These are phyloP conservation scores for Spathaspora gorwiae DNA, from an alignment of 805 yeast genomes.

Conservation along the genomic window DNA sequence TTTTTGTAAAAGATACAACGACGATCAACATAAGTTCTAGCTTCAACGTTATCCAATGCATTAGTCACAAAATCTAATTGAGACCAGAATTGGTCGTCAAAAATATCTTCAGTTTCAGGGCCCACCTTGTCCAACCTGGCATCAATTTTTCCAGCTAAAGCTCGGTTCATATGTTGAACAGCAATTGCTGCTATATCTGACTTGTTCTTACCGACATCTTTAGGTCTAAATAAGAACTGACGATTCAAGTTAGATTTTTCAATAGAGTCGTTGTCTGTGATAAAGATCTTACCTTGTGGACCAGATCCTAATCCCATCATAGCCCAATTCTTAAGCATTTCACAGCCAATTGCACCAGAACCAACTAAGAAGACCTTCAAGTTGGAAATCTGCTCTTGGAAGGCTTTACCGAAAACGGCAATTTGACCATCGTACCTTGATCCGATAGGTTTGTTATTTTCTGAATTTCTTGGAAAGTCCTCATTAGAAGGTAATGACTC, in stretches of 20 bases:
- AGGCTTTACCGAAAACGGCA: conserved; percentile 84
- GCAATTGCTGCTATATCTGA: conserved; percentile 89
- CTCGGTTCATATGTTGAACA: conserved; percentile 81
- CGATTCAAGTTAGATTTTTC: conserved; percentile 95
- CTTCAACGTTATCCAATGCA: conserved; percentile 96
- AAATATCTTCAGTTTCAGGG: conserved; percentile 82
- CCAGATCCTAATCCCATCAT: conserved; percentile 94
- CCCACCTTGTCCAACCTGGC: conserved; percentile 86
- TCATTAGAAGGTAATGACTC: conserved; percentile 76
- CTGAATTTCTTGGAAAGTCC: conserved; percentile 58
- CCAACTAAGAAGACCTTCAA: conserved; percentile 88
- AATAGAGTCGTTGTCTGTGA: conserved; percentile 92
- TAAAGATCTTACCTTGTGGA: conserved; percentile 73
- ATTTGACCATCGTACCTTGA: conserved; percentile 92
- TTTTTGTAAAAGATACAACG: conserved; percentile 91
- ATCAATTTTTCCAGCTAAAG: conserved; percentile 69
- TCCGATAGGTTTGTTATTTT: conserved; percentile 67
- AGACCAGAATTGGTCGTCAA: conserved; percentile 82
- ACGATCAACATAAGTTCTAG: conserved; percentile 95
- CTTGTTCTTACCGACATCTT: conserved; percentile 88
- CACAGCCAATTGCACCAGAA: conserved; percentile 98
- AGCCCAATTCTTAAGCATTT: conserved; percentile 98
- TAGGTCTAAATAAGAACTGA: conserved; percentile 91
- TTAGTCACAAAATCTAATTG: conserved; percentile 85
- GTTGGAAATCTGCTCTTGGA: conserved; percentile 70